Evolutionary conservation across 108 stramenopile species (phyloP).

Genomic region (Cyclotella atomus): DNA sequence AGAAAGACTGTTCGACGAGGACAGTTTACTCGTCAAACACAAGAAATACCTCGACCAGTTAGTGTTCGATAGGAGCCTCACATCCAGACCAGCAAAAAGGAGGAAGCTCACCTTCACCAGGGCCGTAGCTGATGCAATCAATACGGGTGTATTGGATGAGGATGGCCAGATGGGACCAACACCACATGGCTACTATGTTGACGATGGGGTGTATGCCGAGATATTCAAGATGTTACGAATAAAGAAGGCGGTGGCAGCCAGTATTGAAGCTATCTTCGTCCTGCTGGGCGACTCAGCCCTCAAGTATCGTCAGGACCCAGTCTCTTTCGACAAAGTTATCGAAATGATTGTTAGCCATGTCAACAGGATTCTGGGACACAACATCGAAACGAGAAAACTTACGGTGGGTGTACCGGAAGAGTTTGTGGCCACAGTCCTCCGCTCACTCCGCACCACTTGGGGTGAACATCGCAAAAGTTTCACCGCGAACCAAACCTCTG

Average conservation of each 20-base stretch:
- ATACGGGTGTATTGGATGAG: background rate
- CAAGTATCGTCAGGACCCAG: background rate
- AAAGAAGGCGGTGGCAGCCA: background rate
- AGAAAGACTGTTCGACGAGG: background rate
- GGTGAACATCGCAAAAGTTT: background rate
- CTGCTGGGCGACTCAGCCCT: conserved; percentile 8
- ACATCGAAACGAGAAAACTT: conserved; percentile 4
- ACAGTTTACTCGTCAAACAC: background rate
- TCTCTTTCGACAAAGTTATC: background rate
- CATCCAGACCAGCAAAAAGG: background rate
- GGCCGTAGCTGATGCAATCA: background rate
- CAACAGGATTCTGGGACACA: background rate
- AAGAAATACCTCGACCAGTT: background rate
- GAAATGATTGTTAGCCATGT: background rate
- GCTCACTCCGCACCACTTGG: background rate
- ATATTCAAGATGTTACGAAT: background rate
- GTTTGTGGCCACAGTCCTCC: background rate
- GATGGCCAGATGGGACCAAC: background rate
- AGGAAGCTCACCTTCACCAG: background rate
- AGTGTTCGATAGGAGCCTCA: background rate
- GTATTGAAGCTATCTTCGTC: conserved; percentile 10
- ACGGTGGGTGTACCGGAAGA: background rate
- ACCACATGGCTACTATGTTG: background rate
- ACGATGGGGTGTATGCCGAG: conserved; percentile 4
- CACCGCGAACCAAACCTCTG: background rate